Base-by-base conservation (phyloP, 306 rosid species). In the Hippophae rhamnoides region DNA sequence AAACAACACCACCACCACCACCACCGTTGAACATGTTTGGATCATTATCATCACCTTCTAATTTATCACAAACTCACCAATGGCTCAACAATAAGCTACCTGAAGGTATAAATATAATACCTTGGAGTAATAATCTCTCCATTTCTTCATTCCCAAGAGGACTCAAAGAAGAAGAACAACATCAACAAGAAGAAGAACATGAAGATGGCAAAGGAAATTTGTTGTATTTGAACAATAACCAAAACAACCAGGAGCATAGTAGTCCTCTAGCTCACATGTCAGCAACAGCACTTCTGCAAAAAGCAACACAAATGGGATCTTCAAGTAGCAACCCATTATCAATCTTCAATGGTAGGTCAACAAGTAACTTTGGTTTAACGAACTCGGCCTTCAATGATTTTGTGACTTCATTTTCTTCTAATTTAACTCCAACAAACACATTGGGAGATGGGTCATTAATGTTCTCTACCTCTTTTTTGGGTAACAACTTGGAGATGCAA, bases 231-330 rank as follows among this genome's bases (percentile, higher is more conserved):
- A 67, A 69, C 73, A 13, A 55, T 52, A 23, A 46, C 52, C 55
- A 60, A 52, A 62, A 60, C 56, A 54, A 65, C 66, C 73, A 72
- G 42, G 54, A 60, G 64, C 57, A 8, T 57, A 69, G 56, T 54
- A 78, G 65, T 11, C 42, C 45, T 63, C 26, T 70, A 6, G 56
- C 64, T 68, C 85, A 81, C 86, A 75, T 84, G 92, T 77, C 94
- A 42, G 85, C 94, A 54, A 76, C 88, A 6, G 73, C 94, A 3
- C 81, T 82, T 31, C 52, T 85, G 60, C 89, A 83, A 46, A 82
- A 79, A 63, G 85, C 80, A 42, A 62, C 81, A 10, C 86, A 81
- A 62, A 81, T 87, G 81, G 93, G 84, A 50, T 74, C 89, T 48
- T 68, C 82, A 5, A 64, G 75, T 50, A 70, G 77, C 60, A 67